Evolutionary conservation across 306 rosid genomes (phyloP), one percentile per base, ranked within the genome.

Genomic region (Malus sieversii): DNA sequence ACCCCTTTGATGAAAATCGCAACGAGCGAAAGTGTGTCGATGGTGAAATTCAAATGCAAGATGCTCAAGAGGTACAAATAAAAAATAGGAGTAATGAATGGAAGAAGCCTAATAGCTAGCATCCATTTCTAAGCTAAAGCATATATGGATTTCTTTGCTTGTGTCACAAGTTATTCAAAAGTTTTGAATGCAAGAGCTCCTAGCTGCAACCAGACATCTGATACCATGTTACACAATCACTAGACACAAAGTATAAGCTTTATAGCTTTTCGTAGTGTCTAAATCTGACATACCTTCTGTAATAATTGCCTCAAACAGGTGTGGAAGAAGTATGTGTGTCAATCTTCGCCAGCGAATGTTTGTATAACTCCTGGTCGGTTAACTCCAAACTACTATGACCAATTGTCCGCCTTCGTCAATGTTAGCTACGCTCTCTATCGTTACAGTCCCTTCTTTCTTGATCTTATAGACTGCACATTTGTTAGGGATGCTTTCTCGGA

Each of bases 401-500:
- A 95, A 80, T 60, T 84, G 72, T 40, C 71, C 0, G 80, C 81
- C 25, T 82, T 87, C 7, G 87, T 79, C 45, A 90, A 85, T 22
- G 91, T 89, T 82, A 83, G 91, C 68, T 75, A 83, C 62, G 96
- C 86, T 57, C 78, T 95, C 72, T 78, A 85, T 76, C 88, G 20
- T 11, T 92, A 90, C 48, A 82, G 88, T 3, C 98, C 96, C 12
- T 90, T 86, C 82, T 78, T 95, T 67, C 59, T 76, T 20, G 78
- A 89, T 4, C 81, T 95, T 13, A 55, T 53, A 30, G 98, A 92
- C 78, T 92, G 98, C 64, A 84, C 82, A 7, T 87, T 87, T 72
- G 96, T 77, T 19, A 74, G 96, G n/a, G 10, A 84, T 10, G 77
- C 92, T 4, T 92, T 95, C 83, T 48, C 68, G 0, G 79, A 80